Evolutionary conservation across 148 eudicot genomes (phyloP).

Genomic region (Bassia scoparia): DNA sequence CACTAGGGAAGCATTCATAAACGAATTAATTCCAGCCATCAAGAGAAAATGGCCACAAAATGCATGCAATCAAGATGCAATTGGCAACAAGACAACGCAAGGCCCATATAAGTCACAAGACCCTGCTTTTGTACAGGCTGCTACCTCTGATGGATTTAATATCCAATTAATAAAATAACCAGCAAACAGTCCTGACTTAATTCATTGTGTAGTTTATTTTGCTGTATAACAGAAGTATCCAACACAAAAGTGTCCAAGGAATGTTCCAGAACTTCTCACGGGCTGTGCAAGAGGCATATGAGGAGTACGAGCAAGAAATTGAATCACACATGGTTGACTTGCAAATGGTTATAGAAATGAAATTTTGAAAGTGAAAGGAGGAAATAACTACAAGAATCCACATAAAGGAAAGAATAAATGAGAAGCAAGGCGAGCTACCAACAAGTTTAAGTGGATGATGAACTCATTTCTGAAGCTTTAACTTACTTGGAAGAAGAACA

Average conservation of each 20-base stretch:
- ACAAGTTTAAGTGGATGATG: not conserved
- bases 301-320: not conserved
- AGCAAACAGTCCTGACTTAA: conserved; percentile 6
- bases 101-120: not conserved
- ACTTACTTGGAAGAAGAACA: not conserved
- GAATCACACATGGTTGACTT: not conserved
- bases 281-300: not conserved
- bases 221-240: not conserved
- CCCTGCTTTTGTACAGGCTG: not conserved
- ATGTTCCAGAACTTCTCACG: not conserved
- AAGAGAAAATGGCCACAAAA: conserved; percentile 1
- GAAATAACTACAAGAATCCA: not conserved
- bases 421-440: not conserved
- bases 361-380: not conserved
- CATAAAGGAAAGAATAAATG: not conserved
- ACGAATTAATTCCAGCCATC: not conserved
- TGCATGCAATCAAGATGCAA: not conserved
- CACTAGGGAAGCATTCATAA: not conserved
- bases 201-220: not conserved
- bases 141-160: not conserved
- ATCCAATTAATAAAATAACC: not conserved
- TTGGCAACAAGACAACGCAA: conserved; percentile 9
- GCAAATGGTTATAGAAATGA: not conserved
- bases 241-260: not conserved
- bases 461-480: not conserved